Conservation (phyloP, 345 rosid species). For the Erodium maritimum region DNA sequence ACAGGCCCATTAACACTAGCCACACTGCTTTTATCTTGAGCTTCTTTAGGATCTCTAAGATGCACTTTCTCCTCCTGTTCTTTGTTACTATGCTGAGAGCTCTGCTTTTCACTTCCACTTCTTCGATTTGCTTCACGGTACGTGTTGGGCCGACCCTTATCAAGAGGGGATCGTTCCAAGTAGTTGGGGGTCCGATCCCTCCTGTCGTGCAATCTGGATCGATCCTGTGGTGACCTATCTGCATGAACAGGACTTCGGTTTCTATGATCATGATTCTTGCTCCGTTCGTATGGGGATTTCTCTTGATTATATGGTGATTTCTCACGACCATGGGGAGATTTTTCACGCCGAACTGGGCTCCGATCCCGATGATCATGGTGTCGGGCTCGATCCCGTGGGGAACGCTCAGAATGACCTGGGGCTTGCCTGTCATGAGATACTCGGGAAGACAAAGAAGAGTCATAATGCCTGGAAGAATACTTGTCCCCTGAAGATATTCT, state of each 20-base stretch:
- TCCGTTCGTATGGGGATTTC: slow-evolving; percentile 67
- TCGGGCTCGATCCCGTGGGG: slow-evolving; percentile 59
- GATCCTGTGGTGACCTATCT: slow-evolving; percentile 53
- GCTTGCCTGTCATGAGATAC: slow-evolving; percentile 57
- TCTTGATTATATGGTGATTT: slow-evolving; percentile 40
- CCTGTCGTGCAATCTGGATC: slow-evolving; percentile 39
- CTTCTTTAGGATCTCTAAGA: slow-evolving; percentile 45
- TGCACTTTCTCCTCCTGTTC: slow-evolving; percentile 48
- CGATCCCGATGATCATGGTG: slow-evolving; percentile 53
- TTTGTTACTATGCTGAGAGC: slow-evolving; percentile 33
- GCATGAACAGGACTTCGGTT: slow-evolving; percentile 62
- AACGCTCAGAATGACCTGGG: slow-evolving; percentile 39
- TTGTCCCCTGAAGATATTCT: slow-evolving; percentile 53
- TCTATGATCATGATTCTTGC: slow-evolving; percentile 58
- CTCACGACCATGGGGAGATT: slow-evolving; percentile 24
- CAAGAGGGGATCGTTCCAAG: slow-evolving; percentile 50
- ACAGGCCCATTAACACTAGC: slow-evolving; percentile 21
- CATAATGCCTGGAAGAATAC: slow-evolving; percentile 62
- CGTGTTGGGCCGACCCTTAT: slow-evolving; percentile 37
- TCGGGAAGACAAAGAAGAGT: slow-evolving; percentile 52
- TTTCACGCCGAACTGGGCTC: slow-evolving; percentile 44
- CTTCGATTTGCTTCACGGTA: slow-evolving; percentile 46
- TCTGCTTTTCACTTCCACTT: slow-evolving; percentile 49
- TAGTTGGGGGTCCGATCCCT: slow-evolving; percentile 53
- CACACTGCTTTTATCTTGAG: slow-evolving; percentile 35